These are phyloP conservation scores for Funneliformis mosseae DNA, from an alignment of 192 early-diverging fungal species.

Conservation along the genomic window DNA sequence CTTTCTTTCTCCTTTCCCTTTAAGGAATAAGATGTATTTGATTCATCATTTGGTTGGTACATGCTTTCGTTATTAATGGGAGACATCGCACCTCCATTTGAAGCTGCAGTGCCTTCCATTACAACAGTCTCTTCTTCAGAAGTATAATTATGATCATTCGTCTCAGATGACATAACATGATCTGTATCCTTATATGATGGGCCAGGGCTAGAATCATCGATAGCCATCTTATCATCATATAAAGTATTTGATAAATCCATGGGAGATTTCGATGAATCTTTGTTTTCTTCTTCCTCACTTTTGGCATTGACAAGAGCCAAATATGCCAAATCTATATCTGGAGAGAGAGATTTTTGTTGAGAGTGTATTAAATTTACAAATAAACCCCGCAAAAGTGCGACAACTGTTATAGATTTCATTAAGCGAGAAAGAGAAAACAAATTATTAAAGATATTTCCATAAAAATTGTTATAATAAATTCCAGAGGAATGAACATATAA, in stretches of 20 bases:
- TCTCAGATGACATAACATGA: not conserved
- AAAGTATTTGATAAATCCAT: not conserved
- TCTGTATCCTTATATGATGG: not conserved
- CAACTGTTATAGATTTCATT: conserved; percentile 38
- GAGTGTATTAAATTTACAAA: conserved; percentile 55
- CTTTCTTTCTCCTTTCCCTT: conserved; percentile 30
- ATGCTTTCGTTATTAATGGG: not conserved
- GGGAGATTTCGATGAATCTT: conserved; percentile 8
- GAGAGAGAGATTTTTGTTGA: conserved; percentile 49
- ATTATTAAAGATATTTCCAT: not conserved
- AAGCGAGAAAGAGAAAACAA: not conserved
- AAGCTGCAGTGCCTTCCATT: not conserved
- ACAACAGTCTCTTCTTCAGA: not conserved
- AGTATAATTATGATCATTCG: not conserved
- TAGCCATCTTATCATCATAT: not conserved
- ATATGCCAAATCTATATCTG: conserved; percentile 58
- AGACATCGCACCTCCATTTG: too few relatives aligned
- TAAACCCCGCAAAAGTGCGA: conserved; percentile 51
- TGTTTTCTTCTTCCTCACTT: conserved; percentile 25
- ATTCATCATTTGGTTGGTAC: not conserved
- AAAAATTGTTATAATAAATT: not conserved
- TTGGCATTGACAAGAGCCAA: conserved; percentile 54
- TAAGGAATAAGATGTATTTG: not conserved
- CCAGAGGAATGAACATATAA: not conserved
- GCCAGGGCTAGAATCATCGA: conserved; percentile 6